Base-by-base conservation (phyloP, 208 protist species). In the Leptomonas seymouri region DNA sequence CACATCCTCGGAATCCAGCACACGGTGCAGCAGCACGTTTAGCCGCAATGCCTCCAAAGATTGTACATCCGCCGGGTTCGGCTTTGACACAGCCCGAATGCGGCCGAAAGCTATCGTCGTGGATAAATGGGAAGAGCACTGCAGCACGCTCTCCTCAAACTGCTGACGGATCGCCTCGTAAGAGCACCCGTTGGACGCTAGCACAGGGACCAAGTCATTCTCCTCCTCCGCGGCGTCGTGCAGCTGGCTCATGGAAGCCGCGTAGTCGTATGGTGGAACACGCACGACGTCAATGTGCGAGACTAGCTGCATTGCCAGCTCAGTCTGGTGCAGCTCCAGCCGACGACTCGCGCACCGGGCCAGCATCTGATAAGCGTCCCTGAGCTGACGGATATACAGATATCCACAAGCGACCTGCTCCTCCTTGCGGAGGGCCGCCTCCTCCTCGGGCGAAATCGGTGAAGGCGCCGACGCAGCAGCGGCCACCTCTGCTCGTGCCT, bases 41-140 rank as follows among this genome's bases (percentile, higher is more conserved):
- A 94, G 49, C 28, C 85, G 84, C 20, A 94, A 74, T 48, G 86
- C 79, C 74, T 94, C 89, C 34, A 94, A 71, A 51, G 76, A 62
- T 30, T 76, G 85, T 55, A 91, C 30, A 60, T 90, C 86, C 3
- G 74, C 68, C 39, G 75, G 50, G 50, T 84, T 79, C 0, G 89
- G 89, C 58, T 69, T 69, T 27, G 54, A 58, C 39, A 89, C 63
- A 15, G 59, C 61, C 15, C 90, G 82, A 31, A 91, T 80, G 31
- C 75, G 72, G 23, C 78, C 45, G 4, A 91, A 59, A 2, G 79
- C 67, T 16, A 86, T 62, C 23, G 85, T 84, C 11, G 77, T 87
- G 56, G 71, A 85, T 20, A 93, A 78, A 25, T 82, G 77, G 27
- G 72, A 68, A 20, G 84, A 81, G 46, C 81, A 80, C 49, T 78